These are phyloP conservation scores for Pseudogymnoascus sp. DNA, from an alignment of 2,329 filamentous ascomycete species.

Conservation along the genomic window DNA sequence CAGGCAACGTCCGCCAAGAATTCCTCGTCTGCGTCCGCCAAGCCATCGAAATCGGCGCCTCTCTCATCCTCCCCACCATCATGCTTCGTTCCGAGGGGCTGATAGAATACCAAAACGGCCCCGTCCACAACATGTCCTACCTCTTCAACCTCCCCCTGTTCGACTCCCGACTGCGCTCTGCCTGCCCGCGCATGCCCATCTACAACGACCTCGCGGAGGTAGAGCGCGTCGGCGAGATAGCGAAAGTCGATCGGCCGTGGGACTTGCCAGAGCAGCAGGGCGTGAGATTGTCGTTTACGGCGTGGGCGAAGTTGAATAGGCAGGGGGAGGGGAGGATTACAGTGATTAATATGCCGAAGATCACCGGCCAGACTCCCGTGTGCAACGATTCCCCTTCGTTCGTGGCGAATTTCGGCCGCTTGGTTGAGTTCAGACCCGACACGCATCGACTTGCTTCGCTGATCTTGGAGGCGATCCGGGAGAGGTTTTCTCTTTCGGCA, in stretches of 20 bases:
- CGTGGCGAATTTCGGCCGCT: slow-evolving; percentile 12
- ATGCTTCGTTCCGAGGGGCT: slow-evolving; percentile 19
- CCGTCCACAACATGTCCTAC: slow-evolving; percentile 5
- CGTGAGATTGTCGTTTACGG: too few relatives aligned
- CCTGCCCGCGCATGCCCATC: slow-evolving; percentile 13
- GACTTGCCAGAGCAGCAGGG: slow-evolving; percentile 17
- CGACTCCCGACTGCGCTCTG: not conserved
- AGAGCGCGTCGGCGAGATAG: slow-evolving; percentile 8
- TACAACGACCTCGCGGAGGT: slow-evolving; percentile 12
- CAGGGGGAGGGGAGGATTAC: too few relatives aligned
- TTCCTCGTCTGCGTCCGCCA: slow-evolving; percentile 36
- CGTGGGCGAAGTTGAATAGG: too few relatives aligned
- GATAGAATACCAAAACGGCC: too few relatives aligned
- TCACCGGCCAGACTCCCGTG: too few relatives aligned
- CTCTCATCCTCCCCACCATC: slow-evolving; percentile 33
- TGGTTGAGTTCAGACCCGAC: slow-evolving; percentile 10
- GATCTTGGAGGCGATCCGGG: slow-evolving; percentile 11
- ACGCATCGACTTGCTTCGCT: slow-evolving; percentile 11
- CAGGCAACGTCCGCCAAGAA: slow-evolving; percentile 34
- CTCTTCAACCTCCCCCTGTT: slow-evolving; percentile 16
- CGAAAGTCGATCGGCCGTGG: slow-evolving; percentile 17
- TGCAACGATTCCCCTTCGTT: too few relatives aligned
- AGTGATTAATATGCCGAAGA: too few relatives aligned
- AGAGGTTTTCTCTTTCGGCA: not conserved
- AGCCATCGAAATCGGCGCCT: slow-evolving; percentile 32